Base-by-base conservation (phyloP, 768 basidiomycete genomes). In the Zangia roseola region DNA sequence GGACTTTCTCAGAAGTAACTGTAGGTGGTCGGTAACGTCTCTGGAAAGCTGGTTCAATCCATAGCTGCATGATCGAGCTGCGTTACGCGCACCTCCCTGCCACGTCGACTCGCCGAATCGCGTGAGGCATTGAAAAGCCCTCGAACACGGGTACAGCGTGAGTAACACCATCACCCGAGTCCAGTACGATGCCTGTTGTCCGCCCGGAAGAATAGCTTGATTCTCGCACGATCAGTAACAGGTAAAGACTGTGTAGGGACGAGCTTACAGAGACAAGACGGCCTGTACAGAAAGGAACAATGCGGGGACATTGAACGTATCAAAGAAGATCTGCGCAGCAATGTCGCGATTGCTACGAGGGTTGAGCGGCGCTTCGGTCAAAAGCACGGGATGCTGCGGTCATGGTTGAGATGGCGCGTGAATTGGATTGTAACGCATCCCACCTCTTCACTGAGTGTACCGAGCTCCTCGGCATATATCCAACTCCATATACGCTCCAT, bases 401-500 rank as follows among this genome's bases (percentile, higher is more conserved):
- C 57, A 38, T 57, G 43, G 35, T 43, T 40, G 43, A 53, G 42
- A 45, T 37, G n/a, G 50, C 20, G 30, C 2, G 5, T 12, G 37
- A 13, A 38, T 21, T 6, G 40, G 10, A 21, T n/a, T 8, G 37
- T 39, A 21, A 26, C 21, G 26, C 12, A 30, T 59, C 75, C 50
- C 54, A 95, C 95, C 84, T 98, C 95, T 76, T 98, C 97, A 64
- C 92, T 94, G 58, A 97, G 74, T 5, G 94, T 97, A 19, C 91
- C 90, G 38, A 98, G 75, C 64, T 97, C 95, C 65, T 98, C 94
- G 19, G 90, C 86, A 65, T 97, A 99, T 40, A 98, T 89, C 87
- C 92, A 94, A 56, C 80, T 88, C 97, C 97, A 99, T 79, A 99
- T 97, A 52, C 91, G 84, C 69, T 99, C 97, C 97, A 99, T 99